A percentile compares a stretch with the other conserved stretches of the same genome.
Evolutionary conservation across 371 early-diverging fungal species (phyloP).

Genomic region (Mucor irregularis): DNA sequence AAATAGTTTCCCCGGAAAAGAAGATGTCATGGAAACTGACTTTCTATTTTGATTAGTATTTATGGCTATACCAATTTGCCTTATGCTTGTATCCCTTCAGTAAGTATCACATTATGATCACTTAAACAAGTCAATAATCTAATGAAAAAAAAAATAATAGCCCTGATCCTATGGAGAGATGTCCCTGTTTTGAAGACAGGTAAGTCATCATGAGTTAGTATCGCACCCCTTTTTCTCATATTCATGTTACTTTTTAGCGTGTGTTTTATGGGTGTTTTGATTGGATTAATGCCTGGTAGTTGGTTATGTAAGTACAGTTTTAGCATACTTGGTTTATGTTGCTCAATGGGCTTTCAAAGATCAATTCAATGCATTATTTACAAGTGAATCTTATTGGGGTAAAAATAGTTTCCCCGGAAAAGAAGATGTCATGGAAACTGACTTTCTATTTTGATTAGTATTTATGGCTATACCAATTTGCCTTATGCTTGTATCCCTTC

Average conservation of each 20-base stretch:
- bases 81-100: constrained; percentile 59
- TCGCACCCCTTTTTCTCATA: background rate
- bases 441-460: constrained; percentile 23
- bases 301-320: constrained; percentile 56
- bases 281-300: constrained; percentile 68
- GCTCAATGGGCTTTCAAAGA: constrained; percentile 58
- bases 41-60: constrained; percentile 30
- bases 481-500: constrained; percentile 54
- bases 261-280: constrained; percentile 70
- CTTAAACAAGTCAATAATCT: too few species aligned
- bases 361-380: constrained; percentile 54
- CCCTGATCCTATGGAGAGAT: constrained; percentile 76
- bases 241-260: constrained; percentile 48
- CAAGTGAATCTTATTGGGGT: constrained; percentile 55
- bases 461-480: constrained; percentile 41
- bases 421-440: too few species aligned
- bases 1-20: too few species aligned
- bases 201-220: background rate
- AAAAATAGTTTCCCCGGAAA: too few species aligned
- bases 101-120: constrained; percentile 24
- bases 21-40: too few species aligned
- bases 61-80: constrained; percentile 37
- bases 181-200: constrained; percentile 83
- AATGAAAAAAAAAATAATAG: constrained; percentile 23
- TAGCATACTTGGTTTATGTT: constrained; percentile 61